Base-by-base conservation (phyloP, 768 basidiomycete genomes). In the Tylopilus subfusipes region DNA sequence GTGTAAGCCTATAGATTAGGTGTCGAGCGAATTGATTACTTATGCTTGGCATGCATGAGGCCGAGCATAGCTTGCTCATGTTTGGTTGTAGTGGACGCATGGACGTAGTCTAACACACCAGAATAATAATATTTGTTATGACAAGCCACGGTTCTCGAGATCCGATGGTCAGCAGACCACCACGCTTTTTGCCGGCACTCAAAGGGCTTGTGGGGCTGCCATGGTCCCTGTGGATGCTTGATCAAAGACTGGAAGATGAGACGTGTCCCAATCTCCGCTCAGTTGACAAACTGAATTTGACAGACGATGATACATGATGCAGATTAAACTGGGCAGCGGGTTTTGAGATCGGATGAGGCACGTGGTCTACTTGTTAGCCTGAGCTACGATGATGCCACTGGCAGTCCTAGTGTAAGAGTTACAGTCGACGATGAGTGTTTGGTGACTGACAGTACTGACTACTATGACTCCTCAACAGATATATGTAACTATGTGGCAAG, bases 161-260 rank as follows among this genome's bases (percentile, higher is more conserved):
- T 38, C 33, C 42, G 36, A 33, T 19, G n/a, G 44, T 56, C 54
- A 61, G 38, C 40, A 3, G 53, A 30, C 21, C 56, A 10, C 18
- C 6, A 33, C 31, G 6, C 18, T 36, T 47, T 42, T 39, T 27
- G 5, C 13, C 14, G 43, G 27, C 24, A 19, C 45, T 8, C 21
- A 22, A 29, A 34, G 49, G 2, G 24, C 21, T 24, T 16, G 36
- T 21, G 18, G 7, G 11, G 19, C 14, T 21, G 16, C 13, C 21
- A 12, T 5, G 8, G 22, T n/a, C n/a, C n/a, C n/a, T 40, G 39
- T 40, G 52, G 52, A 50, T 50, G 33, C 24, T 25, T 24, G 19
- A 50, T 16, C 21, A 24, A 31, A n/a, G 31, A 30, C 27, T 21
- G 27, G n/a, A n/a, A 7, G n/a, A 38, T 39, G 19, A n/a, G 16